Evolutionary conservation across 129 eudicot genomes (phyloP).

Genomic region (Arctium minus): DNA sequence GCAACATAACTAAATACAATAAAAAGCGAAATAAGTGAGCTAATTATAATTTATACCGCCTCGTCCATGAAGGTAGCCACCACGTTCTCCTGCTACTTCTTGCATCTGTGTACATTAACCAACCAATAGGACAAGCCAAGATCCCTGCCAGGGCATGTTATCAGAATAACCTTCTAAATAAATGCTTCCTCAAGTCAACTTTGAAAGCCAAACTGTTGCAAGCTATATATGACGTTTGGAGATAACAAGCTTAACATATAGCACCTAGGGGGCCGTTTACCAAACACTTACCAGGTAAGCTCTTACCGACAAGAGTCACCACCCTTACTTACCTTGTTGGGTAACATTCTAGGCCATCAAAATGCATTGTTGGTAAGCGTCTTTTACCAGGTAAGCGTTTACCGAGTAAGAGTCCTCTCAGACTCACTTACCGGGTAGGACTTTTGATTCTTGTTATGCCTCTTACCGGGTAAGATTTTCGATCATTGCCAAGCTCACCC

Average conservation of each 20-base stretch:
- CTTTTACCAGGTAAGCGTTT: no score
- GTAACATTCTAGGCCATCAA: no score
- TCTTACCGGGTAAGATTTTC: no score
- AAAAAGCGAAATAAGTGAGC: background rate
- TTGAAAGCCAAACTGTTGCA: background rate
- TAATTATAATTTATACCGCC: slow-evolving; percentile 75
- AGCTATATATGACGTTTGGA: background rate
- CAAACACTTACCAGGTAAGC: no score
- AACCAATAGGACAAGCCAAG: slow-evolving; percentile 74
- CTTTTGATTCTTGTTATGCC: no score
- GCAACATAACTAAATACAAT: background rate
- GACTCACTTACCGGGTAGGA: no score
- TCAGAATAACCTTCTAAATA: slow-evolving; percentile 50
- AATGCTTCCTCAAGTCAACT: background rate
- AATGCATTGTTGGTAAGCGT: no score
- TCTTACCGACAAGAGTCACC: no score
- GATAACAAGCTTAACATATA: background rate
- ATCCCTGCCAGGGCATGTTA: slow-evolving; percentile 99
- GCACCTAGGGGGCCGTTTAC: no score
- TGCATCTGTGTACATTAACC: slow-evolving; percentile 94
- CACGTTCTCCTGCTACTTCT: slow-evolving; percentile 99
- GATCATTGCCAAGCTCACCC: no score
- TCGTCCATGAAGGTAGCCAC: slow-evolving; percentile 99
- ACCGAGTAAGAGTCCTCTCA: no score
- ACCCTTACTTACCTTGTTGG: no score